phyloP scores from a whole-genome alignment of 2,329 filamentous ascomycete genomes.

The Fusarium sp. region DNA sequence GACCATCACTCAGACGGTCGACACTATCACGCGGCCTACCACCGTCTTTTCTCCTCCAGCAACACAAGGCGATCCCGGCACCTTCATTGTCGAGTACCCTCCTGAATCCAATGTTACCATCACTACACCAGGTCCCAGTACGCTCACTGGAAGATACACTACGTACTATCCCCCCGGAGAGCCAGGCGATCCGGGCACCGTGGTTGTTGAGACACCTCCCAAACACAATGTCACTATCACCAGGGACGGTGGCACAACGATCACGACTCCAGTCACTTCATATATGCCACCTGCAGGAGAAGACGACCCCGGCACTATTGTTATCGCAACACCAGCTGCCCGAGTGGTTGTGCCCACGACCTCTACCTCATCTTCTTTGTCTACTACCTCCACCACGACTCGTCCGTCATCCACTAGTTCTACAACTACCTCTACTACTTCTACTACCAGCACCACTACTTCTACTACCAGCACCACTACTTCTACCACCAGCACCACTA shows the following conservation, averaged over 20 bases:
- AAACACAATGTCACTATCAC: constrained; percentile 18
- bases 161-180: constrained; percentile 1
- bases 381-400: background rate
- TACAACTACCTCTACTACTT: background rate
- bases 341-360: background rate
- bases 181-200: constrained; percentile 15
- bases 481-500: background rate
- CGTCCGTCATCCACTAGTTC: constrained; percentile 1
- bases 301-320: constrained; percentile 24
- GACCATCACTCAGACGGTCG: constrained; percentile 7
- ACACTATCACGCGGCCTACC: constrained; percentile 9
- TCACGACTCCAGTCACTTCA: constrained; percentile 24
- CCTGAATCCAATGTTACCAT: constrained; percentile 16
- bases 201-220: constrained; percentile 9
- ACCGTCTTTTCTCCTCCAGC: constrained; percentile 4
- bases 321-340: constrained; percentile 26
- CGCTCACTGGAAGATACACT: constrained; percentile 5
- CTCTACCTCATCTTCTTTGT: background rate
- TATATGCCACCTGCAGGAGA: constrained; percentile 10
- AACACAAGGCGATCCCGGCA: constrained; percentile 17
- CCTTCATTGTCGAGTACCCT: constrained; percentile 18
- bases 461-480: background rate
- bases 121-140: constrained; percentile 2
- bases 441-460: constrained; percentile 10
- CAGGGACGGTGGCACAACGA: constrained; percentile 16